Evolutionary conservation across 208 protist species (phyloP).

Genomic region (Leishmania mexicana): DNA sequence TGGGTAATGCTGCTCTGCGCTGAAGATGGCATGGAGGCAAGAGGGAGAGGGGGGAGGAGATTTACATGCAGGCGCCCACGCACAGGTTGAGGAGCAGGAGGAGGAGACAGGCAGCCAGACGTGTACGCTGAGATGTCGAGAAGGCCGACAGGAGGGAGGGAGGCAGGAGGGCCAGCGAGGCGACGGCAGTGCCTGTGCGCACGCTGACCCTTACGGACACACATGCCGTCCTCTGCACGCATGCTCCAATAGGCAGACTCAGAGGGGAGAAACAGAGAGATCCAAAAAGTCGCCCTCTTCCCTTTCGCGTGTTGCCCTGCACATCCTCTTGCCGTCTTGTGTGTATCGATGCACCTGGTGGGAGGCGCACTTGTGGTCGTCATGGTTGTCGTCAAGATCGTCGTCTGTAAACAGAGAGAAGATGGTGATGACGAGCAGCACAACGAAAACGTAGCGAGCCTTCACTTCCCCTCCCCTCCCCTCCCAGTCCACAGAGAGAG

Average conservation of each 20-base stretch:
- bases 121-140: not conserved
- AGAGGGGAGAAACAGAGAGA: not conserved
- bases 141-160: not conserved
- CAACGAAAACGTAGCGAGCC: constrained; percentile 3
- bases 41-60: too few species aligned
- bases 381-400: not conserved
- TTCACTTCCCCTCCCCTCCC: not conserved
- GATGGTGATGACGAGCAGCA: constrained; percentile 1
- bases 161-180: not conserved
- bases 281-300: not conserved
- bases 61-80: not conserved
- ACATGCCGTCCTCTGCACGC: not conserved
- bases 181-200: not conserved
- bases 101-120: not conserved
- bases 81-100: not conserved
- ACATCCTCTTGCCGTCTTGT: not conserved
- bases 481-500: not conserved
- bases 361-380: not conserved
- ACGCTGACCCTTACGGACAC: not conserved
- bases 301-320: not conserved
- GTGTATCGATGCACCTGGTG: not conserved
- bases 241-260: not conserved
- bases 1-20: not conserved
- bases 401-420: constrained; percentile 7
- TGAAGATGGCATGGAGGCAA: not conserved